These are phyloP conservation scores for Neurospora sp. DNA, from an alignment of 495 filamentous ascomycete species.

Conservation along the genomic window DNA sequence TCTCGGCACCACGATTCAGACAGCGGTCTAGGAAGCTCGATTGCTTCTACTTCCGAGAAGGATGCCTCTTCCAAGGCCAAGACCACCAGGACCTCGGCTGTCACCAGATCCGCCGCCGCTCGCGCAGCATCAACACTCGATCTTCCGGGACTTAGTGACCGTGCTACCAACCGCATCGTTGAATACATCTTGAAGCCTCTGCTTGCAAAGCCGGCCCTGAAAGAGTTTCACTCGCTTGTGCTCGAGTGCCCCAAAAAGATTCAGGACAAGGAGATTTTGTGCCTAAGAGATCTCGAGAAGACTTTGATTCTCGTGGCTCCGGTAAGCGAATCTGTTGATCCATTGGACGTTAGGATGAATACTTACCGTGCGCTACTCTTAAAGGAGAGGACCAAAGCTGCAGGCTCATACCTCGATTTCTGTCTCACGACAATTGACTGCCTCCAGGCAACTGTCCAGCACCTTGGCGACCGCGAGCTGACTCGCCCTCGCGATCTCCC, in stretches of 20 bases:
- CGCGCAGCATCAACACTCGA: conserved; percentile 23
- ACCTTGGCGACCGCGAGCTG: conserved; percentile 70
- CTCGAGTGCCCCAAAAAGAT: conserved; percentile 66
- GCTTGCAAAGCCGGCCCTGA: conserved; percentile 41
- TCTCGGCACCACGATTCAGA: conserved; percentile 50
- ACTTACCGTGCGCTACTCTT: conserved; percentile 55
- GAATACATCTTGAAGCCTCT: conserved; percentile 45
- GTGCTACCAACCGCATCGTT: conserved; percentile 42
- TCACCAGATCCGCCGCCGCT: conserved; percentile 40
- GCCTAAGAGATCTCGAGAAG: conserved; percentile 83
- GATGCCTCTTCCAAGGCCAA: conserved; percentile 16
- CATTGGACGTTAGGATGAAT: conserved; percentile 45
- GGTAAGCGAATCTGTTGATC: conserved; percentile 55
- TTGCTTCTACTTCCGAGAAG: conserved; percentile 32
- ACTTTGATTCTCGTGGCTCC: conserved; percentile 76
- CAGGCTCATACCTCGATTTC: conserved; percentile 65
- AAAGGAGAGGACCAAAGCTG: conserved; percentile 64
- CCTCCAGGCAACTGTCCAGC: conserved; percentile 71
- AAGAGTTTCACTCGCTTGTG: conserved; percentile 71
- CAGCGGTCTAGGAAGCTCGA: conserved; percentile 50
- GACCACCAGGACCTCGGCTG: conserved; percentile 27
- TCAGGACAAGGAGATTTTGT: conserved; percentile 67
- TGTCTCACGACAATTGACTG: conserved; percentile 79
- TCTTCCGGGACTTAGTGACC: conserved; percentile 34
- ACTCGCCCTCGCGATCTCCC: conserved; percentile 70